phyloP scores from a whole-genome alignment of 768 basidiomycete genomes.

The Pholiota microspora region DNA sequence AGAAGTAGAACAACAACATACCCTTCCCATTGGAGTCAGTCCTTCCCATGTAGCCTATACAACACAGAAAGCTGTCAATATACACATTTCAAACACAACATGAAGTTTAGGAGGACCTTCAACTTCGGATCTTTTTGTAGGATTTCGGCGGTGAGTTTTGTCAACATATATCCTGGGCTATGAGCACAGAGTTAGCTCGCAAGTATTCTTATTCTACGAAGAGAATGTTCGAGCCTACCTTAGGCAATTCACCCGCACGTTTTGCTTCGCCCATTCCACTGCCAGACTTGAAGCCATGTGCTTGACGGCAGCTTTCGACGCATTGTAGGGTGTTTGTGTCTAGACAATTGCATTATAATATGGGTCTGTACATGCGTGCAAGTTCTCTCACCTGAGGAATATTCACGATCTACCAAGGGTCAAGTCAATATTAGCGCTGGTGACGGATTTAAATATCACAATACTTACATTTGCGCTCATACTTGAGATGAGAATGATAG shows the following conservation, averaged over 20 bases:
- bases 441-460: too few relatives aligned
- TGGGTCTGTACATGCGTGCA: too few relatives aligned
- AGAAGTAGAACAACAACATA: conserved; percentile 31
- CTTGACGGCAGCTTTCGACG: conserved; percentile 91
- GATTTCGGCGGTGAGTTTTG: conserved; percentile 83
- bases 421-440: too few relatives aligned
- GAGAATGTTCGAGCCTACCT: conserved; percentile 36
- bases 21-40: conserved; percentile 84
- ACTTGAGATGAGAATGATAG: conserved; percentile 83
- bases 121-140: conserved; percentile 72
- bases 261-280: conserved; percentile 93
- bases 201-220: too few relatives aligned
- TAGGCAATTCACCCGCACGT: conserved; percentile 81
- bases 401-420: conserved; percentile 70
- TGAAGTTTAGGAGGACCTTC: conserved; percentile 57
- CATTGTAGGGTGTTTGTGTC: conserved; percentile 94
- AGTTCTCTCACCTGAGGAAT: conserved; percentile 65
- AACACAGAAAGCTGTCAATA: conserved; percentile 6
- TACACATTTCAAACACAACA: neutral
- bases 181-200: too few relatives aligned
- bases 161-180: conserved; percentile 94
- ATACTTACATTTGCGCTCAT: conserved; percentile 81
- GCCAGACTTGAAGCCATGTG: conserved; percentile 93
- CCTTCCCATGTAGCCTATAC: conserved; percentile 78
- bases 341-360: conserved; percentile 26